A percentile compares a stretch with the other conserved stretches of the same genome.
These are phyloP conservation scores for Diplodia seriata DNA, from an alignment of 2,329 filamentous ascomycete genomes.

Conservation along the genomic window DNA sequence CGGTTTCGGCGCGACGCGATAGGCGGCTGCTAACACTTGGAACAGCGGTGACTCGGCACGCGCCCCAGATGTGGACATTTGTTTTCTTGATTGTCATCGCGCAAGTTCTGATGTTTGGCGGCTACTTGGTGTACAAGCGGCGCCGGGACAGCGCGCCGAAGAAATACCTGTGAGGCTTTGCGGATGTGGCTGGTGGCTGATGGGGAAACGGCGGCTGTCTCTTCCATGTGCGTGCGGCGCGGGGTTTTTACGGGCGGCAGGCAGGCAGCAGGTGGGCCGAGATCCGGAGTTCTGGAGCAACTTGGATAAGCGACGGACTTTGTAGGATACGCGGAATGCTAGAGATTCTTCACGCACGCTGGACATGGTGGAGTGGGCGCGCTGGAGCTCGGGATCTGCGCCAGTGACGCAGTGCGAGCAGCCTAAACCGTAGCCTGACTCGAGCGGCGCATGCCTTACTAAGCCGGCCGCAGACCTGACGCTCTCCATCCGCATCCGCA, in stretches of 20 bases:
- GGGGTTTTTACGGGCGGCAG: background rate
- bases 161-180: slow-evolving; percentile 74
- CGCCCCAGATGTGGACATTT: slow-evolving; percentile 65
- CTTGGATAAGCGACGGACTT: background rate
- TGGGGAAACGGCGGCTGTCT: slow-evolving; percentile 7
- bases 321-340: slow-evolving; percentile 23
- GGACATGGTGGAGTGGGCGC: background rate
- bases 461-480: slow-evolving; percentile 15
- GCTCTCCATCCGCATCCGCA: slow-evolving; percentile 21
- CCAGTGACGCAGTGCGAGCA: slow-evolving; percentile 21
- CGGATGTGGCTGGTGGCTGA: slow-evolving; percentile 10
- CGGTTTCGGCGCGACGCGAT: slow-evolving; percentile 57
- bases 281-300: background rate
- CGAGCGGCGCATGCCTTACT: slow-evolving; percentile 8
- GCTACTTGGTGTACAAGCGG: slow-evolving; percentile 81
- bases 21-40: slow-evolving; percentile 39
- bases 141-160: slow-evolving; percentile 79
- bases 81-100: slow-evolving; percentile 76
- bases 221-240: slow-evolving; percentile 1
- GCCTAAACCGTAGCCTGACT: slow-evolving; percentile 17
- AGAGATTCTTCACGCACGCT: slow-evolving; percentile 8
- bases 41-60: slow-evolving; percentile 59
- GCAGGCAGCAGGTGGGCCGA: background rate
- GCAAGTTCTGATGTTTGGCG: slow-evolving; percentile 72
- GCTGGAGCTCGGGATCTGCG: slow-evolving; percentile 7